Conservation (phyloP, 192 early-diverging fungal genomes). For the Podila epigama region DNA sequence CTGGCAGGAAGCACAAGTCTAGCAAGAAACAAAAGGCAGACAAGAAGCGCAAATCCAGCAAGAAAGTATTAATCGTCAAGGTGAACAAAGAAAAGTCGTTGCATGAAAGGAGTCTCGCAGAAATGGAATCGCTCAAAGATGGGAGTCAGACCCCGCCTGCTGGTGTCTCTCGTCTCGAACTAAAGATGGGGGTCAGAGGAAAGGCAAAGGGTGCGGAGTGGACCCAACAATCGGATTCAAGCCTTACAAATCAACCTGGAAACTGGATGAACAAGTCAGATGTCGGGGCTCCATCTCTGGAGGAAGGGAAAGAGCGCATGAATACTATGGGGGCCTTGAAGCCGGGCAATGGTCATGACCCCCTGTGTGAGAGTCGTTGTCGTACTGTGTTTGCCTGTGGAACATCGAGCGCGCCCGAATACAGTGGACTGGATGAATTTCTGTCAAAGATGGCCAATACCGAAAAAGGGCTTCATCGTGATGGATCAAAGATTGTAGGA, state of each 20-base stretch:
- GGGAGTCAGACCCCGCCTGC: background rate
- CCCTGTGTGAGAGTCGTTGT: constrained; percentile 3
- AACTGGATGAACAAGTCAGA: background rate
- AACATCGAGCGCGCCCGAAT: constrained; percentile 6
- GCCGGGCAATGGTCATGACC: background rate
- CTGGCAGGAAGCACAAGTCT: too few species aligned
- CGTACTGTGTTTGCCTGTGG: constrained; percentile 1
- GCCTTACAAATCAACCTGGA: background rate
- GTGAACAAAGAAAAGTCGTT: too few species aligned
- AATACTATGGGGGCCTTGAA: background rate
- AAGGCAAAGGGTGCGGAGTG: background rate
- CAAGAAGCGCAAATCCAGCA: too few species aligned
- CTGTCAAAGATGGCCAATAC: background rate
- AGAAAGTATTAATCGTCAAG: too few species aligned
- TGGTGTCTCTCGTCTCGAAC: too few species aligned
- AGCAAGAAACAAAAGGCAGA: background rate
- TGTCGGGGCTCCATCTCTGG: background rate
- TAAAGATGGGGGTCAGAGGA: background rate
- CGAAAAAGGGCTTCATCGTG: background rate
- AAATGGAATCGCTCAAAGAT: too few species aligned
- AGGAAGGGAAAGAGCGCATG: background rate
- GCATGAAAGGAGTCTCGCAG: too few species aligned
- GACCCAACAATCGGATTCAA: background rate
- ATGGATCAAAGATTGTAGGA: too few species aligned
- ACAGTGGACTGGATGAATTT: constrained; percentile 5